Evolutionary conservation across 2,329 filamentous ascomycete species (phyloP).

Genomic region (Colletotrichum liaoningense): DNA sequence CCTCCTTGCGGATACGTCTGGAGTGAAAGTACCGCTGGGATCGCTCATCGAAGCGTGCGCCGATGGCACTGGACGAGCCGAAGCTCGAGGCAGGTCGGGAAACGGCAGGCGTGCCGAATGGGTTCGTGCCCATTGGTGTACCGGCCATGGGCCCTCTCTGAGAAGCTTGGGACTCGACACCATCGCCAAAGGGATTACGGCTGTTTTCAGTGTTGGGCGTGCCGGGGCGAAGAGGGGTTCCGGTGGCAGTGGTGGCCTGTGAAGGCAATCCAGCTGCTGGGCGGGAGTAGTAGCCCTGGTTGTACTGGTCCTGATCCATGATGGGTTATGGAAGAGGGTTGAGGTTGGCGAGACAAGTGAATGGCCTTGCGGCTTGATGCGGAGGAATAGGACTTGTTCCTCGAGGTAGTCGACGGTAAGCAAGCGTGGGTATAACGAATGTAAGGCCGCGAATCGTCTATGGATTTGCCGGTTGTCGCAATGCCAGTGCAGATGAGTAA

Average conservation of each 20-base stretch:
- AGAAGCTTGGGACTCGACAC: slow-evolving; percentile 48
- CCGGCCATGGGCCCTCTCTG: slow-evolving; percentile 40
- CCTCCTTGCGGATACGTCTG: slow-evolving; percentile 76
- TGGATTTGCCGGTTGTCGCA: not conserved
- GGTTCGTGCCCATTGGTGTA: slow-evolving; percentile 47
- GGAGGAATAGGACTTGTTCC: slow-evolving; percentile 1
- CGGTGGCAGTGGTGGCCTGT: slow-evolving; percentile 49
- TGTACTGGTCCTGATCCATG: slow-evolving; percentile 45
- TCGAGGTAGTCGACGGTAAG: not conserved
- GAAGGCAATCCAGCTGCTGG: slow-evolving; percentile 46
- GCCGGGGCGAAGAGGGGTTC: slow-evolving; percentile 53
- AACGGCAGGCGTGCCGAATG: slow-evolving; percentile 56
- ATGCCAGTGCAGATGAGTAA: not conserved
- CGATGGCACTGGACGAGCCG: slow-evolving; percentile 55
- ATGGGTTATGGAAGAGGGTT: not conserved
- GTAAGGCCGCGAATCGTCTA: not conserved
- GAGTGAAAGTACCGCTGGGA: slow-evolving; percentile 77
- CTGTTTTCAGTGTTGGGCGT: slow-evolving; percentile 54
- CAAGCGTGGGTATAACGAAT: not conserved
- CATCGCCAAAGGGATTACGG: slow-evolving; percentile 55
- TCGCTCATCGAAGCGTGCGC: slow-evolving; percentile 49
- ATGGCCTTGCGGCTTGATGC: not conserved
- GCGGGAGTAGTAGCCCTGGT: slow-evolving; percentile 42
- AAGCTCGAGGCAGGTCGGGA: slow-evolving; percentile 62
- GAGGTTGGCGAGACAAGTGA: not conserved